These are phyloP conservation scores for Suhomyces bokatorum DNA, from an alignment of 1,139 yeast genomes.

Conservation along the genomic window DNA sequence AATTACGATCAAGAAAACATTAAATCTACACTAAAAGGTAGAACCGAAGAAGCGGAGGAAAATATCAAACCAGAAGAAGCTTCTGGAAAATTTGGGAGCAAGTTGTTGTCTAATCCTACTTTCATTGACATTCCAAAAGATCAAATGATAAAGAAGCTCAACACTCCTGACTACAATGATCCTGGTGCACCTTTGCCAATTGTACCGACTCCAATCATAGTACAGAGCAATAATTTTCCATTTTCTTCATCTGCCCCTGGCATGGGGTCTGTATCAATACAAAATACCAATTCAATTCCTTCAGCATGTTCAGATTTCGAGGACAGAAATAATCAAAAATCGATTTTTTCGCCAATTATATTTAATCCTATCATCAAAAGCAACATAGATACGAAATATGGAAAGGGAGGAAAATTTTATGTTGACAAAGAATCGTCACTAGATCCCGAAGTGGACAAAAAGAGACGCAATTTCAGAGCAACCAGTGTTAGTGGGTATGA, in stretches of 20 bases:
- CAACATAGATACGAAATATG: constrained; percentile 78
- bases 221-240: constrained; percentile 18
- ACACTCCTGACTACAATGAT: constrained; percentile 62
- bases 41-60: not conserved
- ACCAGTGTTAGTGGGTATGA: constrained; percentile 46
- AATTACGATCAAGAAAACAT: not conserved
- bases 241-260: constrained; percentile 15
- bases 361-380: constrained; percentile 78
- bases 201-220: constrained; percentile 57
- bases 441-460: constrained; percentile 26
- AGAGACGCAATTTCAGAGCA: constrained; percentile 32
- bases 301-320: not conserved
- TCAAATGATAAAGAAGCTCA: constrained; percentile 32
- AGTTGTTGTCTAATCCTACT: constrained; percentile 14
- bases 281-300: not conserved
- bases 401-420: constrained; percentile 82
- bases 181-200: constrained; percentile 81
- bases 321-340: constrained; percentile 24
- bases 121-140: constrained; percentile 57
- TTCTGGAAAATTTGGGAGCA: not conserved
- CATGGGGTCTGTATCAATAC: constrained; percentile 1
- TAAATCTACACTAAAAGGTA: not conserved
- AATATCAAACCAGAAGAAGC: not conserved
- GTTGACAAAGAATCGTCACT: constrained; percentile 42
- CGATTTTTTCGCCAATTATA: constrained; percentile 75